Percentiles rank a stretch among this genome's conserved stretches.
phyloP scores from a whole-genome alignment of 495 filamentous ascomycete genomes.

The Xylaria bambusicola region DNA sequence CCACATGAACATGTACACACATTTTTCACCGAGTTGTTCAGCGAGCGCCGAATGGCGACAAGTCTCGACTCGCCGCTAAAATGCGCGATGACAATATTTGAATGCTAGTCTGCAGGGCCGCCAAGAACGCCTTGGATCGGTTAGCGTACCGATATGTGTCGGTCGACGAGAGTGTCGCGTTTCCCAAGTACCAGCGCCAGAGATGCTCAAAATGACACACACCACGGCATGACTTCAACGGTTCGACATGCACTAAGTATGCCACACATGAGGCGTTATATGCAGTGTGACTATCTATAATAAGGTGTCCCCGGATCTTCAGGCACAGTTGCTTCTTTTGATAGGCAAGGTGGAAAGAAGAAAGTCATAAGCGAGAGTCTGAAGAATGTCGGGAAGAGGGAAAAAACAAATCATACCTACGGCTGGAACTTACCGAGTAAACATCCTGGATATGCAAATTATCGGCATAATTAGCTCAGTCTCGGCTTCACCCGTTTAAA shows the following conservation, averaged over 20 bases:
- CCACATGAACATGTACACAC: too few relatives aligned
- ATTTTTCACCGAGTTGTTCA: too few relatives aligned
- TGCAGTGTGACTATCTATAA: not conserved
- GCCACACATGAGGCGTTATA: slow-evolving; percentile 1
- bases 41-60: too few relatives aligned
- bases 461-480: not conserved
- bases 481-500: slow-evolving; percentile 5
- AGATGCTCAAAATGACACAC: too few relatives aligned
- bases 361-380: slow-evolving; percentile 3
- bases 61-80: slow-evolving; percentile 9
- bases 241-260: not conserved
- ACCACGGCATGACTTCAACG: slow-evolving; percentile 2
- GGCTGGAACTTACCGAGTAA: not conserved
- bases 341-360: too few relatives aligned
- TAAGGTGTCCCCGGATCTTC: slow-evolving; percentile 13
- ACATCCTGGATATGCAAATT: not conserved
- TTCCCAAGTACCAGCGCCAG: too few relatives aligned
- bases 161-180: too few relatives aligned
- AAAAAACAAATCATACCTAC: not conserved
- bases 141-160: too few relatives aligned
- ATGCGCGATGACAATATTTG: slow-evolving; percentile 9
- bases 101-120: not conserved
- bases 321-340: slow-evolving; percentile 11
- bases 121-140: not conserved
- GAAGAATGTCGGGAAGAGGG: slow-evolving; percentile 4